Evolutionary conservation across 176 grass and related monocot species (phyloP).

Genomic region (Rhynchospora pubera): DNA sequence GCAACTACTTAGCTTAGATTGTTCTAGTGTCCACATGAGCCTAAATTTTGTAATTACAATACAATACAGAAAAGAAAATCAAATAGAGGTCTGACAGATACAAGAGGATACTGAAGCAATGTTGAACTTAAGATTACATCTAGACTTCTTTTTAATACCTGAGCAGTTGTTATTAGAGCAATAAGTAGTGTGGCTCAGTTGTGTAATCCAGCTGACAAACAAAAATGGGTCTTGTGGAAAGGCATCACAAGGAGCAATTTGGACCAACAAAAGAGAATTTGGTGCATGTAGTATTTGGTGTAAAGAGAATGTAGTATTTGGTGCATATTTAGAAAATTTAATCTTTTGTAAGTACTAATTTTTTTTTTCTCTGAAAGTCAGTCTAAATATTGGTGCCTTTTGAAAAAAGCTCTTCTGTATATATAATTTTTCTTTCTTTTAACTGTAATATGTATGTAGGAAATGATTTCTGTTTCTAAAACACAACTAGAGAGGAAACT

Average conservation of each 20-base stretch:
- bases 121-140: neutral
- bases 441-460: neutral
- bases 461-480: slow-evolving; percentile 8
- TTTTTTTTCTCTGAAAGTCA: neutral
- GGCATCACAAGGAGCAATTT: neutral
- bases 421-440: neutral
- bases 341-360: neutral
- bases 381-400: neutral
- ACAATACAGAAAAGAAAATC: neutral
- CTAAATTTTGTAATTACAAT: neutral
- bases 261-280: neutral
- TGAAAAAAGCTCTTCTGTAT: neutral
- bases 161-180: neutral
- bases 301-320: neutral
- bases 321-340: neutral
- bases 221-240: neutral
- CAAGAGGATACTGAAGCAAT: neutral
- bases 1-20: neutral
- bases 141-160: neutral
- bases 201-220: neutral
- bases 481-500: neutral
- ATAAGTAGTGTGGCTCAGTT: neutral
- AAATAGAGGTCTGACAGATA: neutral
- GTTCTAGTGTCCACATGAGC: neutral
- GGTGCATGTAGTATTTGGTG: neutral